Evolutionary conservation across 257 asterid genomes (phyloP).

Genomic region (Capsicum rhomboideum): DNA sequence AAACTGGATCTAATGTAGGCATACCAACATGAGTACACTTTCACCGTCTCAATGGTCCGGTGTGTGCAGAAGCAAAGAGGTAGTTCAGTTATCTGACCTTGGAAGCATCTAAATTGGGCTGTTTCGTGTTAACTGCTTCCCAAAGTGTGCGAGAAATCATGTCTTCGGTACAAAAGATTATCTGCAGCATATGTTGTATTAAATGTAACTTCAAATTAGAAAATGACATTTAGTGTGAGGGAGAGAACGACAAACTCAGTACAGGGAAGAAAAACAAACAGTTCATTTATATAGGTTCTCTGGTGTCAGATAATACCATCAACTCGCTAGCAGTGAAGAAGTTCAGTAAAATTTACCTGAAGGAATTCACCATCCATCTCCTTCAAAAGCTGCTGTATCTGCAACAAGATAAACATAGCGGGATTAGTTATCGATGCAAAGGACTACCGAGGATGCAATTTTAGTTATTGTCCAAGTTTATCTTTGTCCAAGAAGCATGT

Average conservation of each 20-base stretch:
- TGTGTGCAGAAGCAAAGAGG: background rate
- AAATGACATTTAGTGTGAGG: background rate
- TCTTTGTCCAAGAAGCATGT: background rate
- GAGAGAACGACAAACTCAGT: background rate
- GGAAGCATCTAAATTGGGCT: constrained; percentile 44
- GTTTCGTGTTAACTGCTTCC: constrained; percentile 85
- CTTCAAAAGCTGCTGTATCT: constrained; percentile 71
- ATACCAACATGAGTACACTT: background rate
- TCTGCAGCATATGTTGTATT: constrained; percentile 30
- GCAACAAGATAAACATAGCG: constrained; percentile 14
- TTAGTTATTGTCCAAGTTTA: background rate
- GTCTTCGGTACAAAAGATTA: constrained; percentile 76
- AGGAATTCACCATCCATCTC: constrained; percentile 90
- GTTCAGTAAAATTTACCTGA: constrained; percentile 30
- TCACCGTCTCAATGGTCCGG: background rate
- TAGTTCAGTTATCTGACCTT: constrained; percentile 30
- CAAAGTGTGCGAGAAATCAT: constrained; percentile 70
- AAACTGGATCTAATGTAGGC: background rate
- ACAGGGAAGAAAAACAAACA: background rate
- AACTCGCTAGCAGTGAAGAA: background rate
- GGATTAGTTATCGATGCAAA: background rate
- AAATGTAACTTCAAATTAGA: background rate
- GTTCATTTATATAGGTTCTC: background rate
- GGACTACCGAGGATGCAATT: background rate
- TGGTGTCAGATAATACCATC: background rate